Base-by-base conservation (phyloP, 1,284 basidiomycete genomes). In the Moesziomyces sp. region DNA sequence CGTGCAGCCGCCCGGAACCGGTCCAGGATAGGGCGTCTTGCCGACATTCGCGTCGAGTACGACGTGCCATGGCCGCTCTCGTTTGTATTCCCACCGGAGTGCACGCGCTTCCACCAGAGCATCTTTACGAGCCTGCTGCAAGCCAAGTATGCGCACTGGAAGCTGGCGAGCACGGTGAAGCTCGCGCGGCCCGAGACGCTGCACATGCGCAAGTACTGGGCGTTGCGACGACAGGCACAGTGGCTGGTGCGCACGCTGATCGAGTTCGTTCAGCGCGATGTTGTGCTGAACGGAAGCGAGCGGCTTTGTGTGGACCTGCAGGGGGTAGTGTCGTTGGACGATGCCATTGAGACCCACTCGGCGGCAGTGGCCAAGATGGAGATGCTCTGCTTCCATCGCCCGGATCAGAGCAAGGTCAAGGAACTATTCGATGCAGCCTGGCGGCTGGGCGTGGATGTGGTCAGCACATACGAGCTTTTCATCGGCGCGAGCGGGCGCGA, bases 31-130 rank as follows among this genome's bases (percentile, higher is more conserved):
- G 53, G 55, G n/a, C 65, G 58, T 8, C 52, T 74, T 8, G 61
- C 58, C 24, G 65, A 69, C 24, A 52, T 74, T 8, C 47, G 50
- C 46, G 59, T 63, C 21, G 50, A 62, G 34, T 76, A 76, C 60
- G 60, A 70, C 30, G 61, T 74, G 58, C 74, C 74, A 0, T 76
- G 70, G 70, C 70, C 74, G 11, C 48, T 60, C 19, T 58, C 50
- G 6, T 74, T 62, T 43, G 59, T 43, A 18, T 74, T 74, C 38
- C 67, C 66, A 2, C 40, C 24, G 2, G 42, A 24, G 4, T 64
- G 60, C 52, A 63, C 67, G 61, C 52, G 44, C 24, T 49, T 59
- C 44, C 74, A 76, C 30, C 70, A 74, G 57, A 48, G 50, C 14
- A 44, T 63, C 1, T 76, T 76, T 38, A 63, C 59, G 3, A 52